Base-by-base conservation (phyloP, 1,284 basidiomycete genomes). In the Gomphus bonarii region DNA sequence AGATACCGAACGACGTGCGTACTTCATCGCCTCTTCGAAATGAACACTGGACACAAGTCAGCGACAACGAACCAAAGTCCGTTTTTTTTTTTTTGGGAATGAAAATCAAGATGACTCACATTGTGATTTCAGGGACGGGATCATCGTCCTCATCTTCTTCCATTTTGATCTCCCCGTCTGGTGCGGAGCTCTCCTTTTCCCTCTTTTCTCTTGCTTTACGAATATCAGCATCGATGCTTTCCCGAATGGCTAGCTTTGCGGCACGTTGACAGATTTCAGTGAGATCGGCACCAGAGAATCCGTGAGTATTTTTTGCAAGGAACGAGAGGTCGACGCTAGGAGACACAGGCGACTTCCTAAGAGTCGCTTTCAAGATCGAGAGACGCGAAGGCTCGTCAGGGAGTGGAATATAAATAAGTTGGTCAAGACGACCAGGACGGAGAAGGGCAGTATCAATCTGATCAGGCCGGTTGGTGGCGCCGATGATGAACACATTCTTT, bases 401-500 rank as follows among this genome's bases (percentile, higher is more conserved):
- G 0, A 95, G 81, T 60, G 90, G 91, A 60, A 94, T 94, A 74
- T 94, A 94, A 68, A 95, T 93, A 61, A 95, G 80, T 71, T 93
- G 87, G 70, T 99, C 97, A 54, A 99, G 85, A 82, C 97, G 95
- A 71, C 97, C 97, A 53, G 97, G 97, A 77, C 95, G 95, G 59
- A 99, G 83, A 47, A 99, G 82, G 16, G 97, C 97, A 52, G 93
- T 78, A 70, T 99, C 97, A 65, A 99, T 97, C 73, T 97, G 94
- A 71, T 99, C 95, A n/a, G 95, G 97, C 69, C 95, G 80, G 79
- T 99, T 98, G 63, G 95, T 99, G 48, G 95, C 95, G 63, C 95
- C 95, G 61, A 99, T 98, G 72, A 97, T 94, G 77, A 97, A 97
- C 25, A 97, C 95, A 70, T 98, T 98, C 84, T 98, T 98, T 84